These are phyloP conservation scores for Chiua virens DNA, from an alignment of 768 basidiomycete species.

Conservation along the genomic window DNA sequence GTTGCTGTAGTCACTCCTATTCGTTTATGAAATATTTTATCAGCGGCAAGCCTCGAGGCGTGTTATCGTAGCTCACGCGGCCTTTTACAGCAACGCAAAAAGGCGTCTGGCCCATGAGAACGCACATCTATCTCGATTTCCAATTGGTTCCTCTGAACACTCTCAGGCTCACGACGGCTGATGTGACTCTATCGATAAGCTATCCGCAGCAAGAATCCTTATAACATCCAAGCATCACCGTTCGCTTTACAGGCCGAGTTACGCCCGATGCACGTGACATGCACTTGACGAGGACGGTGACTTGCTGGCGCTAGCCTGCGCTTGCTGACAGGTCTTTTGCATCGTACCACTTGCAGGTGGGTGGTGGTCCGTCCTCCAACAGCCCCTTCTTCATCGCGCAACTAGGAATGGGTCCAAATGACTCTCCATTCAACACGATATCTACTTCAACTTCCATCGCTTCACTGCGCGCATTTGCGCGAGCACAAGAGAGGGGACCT, in stretches of 20 bases:
- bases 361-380: too few species aligned
- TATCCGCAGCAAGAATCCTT: too few species aligned
- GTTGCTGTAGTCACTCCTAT: not conserved
- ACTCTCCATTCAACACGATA: conserved; percentile 18
- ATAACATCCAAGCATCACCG: too few species aligned
- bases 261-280: conserved; percentile 7
- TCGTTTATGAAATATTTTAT: not conserved
- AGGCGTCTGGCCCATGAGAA: not conserved
- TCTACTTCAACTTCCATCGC: conserved; percentile 29
- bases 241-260: too few species aligned
- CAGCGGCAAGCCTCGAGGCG: not conserved
- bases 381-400: too few species aligned
- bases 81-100: not conserved
- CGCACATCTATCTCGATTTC: not conserved
- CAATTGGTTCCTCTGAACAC: not conserved
- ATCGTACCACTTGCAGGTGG: too few species aligned
- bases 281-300: not conserved
- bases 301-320: too few species aligned
- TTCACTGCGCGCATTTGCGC: conserved; percentile 26
- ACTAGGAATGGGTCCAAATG: conserved; percentile 16
- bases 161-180: too few species aligned
- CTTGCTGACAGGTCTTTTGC: too few species aligned
- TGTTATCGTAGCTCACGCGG: not conserved
- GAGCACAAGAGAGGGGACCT: conserved; percentile 18
- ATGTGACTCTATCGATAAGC: too few species aligned